Percentiles rank a stretch among this genome's conserved stretches.
Evolutionary conservation across 371 early-diverging fungal genomes (phyloP).

Genomic region (Syncephalastrum contaminatum): DNA sequence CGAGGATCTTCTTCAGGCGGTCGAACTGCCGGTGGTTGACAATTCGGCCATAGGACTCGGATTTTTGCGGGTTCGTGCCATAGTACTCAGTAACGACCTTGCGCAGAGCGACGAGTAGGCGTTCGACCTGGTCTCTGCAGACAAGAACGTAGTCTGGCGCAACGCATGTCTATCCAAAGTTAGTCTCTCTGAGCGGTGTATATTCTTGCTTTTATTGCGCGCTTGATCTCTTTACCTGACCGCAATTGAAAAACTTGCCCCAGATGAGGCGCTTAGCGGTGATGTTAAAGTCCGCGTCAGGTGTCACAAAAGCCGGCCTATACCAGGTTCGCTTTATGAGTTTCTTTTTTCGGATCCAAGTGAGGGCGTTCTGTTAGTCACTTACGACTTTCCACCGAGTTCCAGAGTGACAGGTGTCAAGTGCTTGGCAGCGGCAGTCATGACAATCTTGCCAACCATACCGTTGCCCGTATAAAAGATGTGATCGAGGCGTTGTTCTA

Average conservation of each 20-base stretch:
- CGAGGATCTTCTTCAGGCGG: conserved; percentile 59
- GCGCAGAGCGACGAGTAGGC: conserved; percentile 51
- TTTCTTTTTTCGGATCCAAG: neutral
- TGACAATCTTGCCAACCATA: conserved; percentile 77
- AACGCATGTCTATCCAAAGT: conserved; percentile 68
- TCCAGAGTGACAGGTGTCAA: conserved; percentile 84
- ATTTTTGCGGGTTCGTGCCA: conserved; percentile 43
- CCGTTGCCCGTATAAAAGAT: conserved; percentile 93
- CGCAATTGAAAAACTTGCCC: conserved; percentile 79
- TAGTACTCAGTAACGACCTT: conserved; percentile 47
- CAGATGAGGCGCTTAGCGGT: conserved; percentile 75
- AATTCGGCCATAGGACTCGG: conserved; percentile 64
- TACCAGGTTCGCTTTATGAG: too few relatives aligned
- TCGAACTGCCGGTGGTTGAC: conserved; percentile 68
- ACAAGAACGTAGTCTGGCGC: conserved; percentile 86
- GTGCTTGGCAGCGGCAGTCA: conserved; percentile 74
- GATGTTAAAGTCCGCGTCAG: conserved; percentile 61
- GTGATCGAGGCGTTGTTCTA: conserved; percentile 72
- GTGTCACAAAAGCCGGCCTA: conserved; percentile 74
- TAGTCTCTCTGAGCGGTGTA: conserved; percentile 1
- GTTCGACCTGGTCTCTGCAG: conserved; percentile 49
- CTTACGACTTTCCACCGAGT: conserved; percentile 81
- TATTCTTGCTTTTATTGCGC: neutral
- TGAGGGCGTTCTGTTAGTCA: neutral
- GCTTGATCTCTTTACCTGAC: conserved; percentile 46